These are phyloP conservation scores for Plenodomus lindquistii DNA, from an alignment of 2,329 filamentous ascomycete genomes.

Conservation along the genomic window DNA sequence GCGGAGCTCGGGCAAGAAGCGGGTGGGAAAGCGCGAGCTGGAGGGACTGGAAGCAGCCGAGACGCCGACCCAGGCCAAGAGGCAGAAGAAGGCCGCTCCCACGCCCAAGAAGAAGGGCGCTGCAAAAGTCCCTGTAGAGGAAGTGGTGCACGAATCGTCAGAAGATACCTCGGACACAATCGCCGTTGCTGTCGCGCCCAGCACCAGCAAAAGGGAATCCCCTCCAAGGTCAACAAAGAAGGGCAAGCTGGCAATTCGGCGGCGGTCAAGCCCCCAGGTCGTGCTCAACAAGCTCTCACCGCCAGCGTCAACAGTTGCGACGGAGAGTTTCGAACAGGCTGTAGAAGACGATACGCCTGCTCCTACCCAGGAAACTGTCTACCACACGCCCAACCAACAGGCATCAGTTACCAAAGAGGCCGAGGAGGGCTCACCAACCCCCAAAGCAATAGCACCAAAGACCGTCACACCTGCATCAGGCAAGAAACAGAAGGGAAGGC, in stretches of 20 bases:
- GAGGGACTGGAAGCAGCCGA: slow-evolving; percentile 31
- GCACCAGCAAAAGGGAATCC: neutral
- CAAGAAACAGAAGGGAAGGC: slow-evolving; percentile 12
- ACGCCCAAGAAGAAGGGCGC: slow-evolving; percentile 16
- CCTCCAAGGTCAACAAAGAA: slow-evolving; percentile 8
- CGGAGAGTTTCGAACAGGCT: slow-evolving; percentile 7
- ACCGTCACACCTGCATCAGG: slow-evolving; percentile 18
- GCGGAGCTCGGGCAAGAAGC: slow-evolving; percentile 28
- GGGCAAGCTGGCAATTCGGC: slow-evolving; percentile 23
- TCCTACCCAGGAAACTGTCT: slow-evolving; percentile 20
- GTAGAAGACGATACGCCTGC: slow-evolving; percentile 13
- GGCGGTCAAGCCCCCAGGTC: slow-evolving; percentile 29
- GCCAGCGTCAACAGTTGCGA: slow-evolving; percentile 9
- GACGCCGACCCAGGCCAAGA: slow-evolving; percentile 34
- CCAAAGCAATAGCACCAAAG: slow-evolving; percentile 14
- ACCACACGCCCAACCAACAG: slow-evolving; percentile 27
- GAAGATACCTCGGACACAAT: slow-evolving; percentile 17
- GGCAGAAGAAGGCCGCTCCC: slow-evolving; percentile 27
- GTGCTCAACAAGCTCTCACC: slow-evolving; percentile 20
- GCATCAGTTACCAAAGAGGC: slow-evolving; percentile 26
- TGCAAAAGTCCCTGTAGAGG: slow-evolving; percentile 7
- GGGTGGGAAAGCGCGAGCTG: slow-evolving; percentile 32
- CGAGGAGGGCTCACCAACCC: slow-evolving; percentile 30
- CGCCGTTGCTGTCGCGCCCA: slow-evolving; percentile 9
- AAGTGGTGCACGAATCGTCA: slow-evolving; percentile 10